Conservation (phyloP, 169 alveolate genomes). For the Plasmodium reichenowi region DNA sequence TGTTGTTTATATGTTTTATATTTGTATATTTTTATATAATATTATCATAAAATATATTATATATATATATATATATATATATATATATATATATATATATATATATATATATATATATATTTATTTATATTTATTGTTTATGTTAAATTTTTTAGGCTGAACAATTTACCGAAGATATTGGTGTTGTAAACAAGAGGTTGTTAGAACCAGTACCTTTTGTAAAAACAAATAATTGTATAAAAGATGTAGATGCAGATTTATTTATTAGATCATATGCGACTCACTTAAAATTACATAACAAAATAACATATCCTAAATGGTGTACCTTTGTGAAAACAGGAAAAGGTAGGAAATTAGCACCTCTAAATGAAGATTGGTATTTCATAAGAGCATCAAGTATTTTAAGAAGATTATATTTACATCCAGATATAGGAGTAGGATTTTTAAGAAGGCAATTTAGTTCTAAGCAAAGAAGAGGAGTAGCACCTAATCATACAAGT, state of each 20-base stretch:
- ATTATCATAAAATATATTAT: no score
- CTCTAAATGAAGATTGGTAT: constrained; percentile 97
- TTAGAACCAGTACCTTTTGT: constrained; percentile 84
- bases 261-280: constrained; percentile 96
- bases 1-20: no score
- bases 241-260: constrained; percentile 96
- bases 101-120: background rate
- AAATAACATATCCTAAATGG: constrained; percentile 97
- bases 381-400: constrained; percentile 97
- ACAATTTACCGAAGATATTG: constrained; percentile 72
- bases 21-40: no score
- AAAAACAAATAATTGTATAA: constrained; percentile 88
- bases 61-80: no score
- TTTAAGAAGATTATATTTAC: constrained; percentile 94
- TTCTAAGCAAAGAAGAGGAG: constrained; percentile 93
- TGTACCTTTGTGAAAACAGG: constrained; percentile 95
- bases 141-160: constrained; percentile 62
- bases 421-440: constrained; percentile 95
- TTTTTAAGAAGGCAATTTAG: constrained; percentile 94
- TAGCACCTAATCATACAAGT: constrained; percentile 92
- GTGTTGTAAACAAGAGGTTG: constrained; percentile 66
- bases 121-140: no score
- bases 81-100: no score
- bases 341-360: constrained; percentile 95
- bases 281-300: constrained; percentile 94